Evolutionary conservation across 2,329 filamentous ascomycete species (phyloP), one percentile per base, ranked within the genome.

Genomic region (Alternaria sp.): DNA sequence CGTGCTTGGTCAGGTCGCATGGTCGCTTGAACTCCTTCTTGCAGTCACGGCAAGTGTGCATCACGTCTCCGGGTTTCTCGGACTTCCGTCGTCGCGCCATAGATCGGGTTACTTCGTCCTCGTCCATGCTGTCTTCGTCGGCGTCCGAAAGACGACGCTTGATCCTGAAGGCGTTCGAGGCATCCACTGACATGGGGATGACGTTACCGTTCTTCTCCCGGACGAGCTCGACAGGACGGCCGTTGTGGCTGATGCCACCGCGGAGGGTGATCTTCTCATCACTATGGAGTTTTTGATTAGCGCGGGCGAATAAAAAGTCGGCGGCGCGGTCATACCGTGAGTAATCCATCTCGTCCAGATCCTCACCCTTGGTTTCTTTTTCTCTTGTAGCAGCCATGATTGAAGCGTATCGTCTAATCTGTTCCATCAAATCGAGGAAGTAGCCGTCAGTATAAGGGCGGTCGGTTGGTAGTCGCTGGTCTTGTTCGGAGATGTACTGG

Each of bases 1-100:
- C 92, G 82, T 99, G 96, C 85, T 98, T 98, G 70, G 94, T 97
- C 63, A 98, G 85, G 79, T 99, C 96, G 81, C 96, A 98, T n/a
- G 93, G 93, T 66, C 96, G 90, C 82, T 96, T 96, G 84, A 98
- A 98, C 80, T 95, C 89, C 83, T 97, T 97, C 69, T 76, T 77
- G 73, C 95, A 98, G 77, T 94, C 88, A 66, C 87, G 87, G 85
- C 93, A 97, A 73, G 88, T 89, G 82, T 95, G 91, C 51, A 92
- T 89, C 54, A 95, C 89, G 80, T 96, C 91, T 81, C 95, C 92
- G 6, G 92, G 91, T 55, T 89, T 91, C 37, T 93, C 93, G 64
- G 95, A 95, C 88, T 97, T 97, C 88, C 96, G 96, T 70, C 94
- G 91, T 62, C 94, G 91, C 61, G 94, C 95, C 95, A 97, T 98